phyloP scores from a whole-genome alignment of 345 rosid genomes.

The Anacardium occidentale region DNA sequence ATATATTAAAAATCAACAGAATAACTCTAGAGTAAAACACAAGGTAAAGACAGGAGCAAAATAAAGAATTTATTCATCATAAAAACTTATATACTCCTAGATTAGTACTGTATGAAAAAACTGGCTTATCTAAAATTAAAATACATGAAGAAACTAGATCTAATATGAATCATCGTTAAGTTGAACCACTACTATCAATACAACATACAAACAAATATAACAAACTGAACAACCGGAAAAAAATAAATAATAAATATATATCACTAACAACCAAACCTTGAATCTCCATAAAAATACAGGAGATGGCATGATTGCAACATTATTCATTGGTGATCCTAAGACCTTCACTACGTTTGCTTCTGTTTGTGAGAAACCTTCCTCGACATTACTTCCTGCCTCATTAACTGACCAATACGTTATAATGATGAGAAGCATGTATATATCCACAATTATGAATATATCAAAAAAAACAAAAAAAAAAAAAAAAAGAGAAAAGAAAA shows the following conservation, averaged over 20 bases:
- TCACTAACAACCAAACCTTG: constrained; percentile 51
- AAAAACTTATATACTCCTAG: not conserved
- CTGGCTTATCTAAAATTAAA: not conserved
- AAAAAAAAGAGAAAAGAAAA: too few relatives aligned
- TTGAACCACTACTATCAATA: constrained; percentile 11
- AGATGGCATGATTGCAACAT: constrained; percentile 60
- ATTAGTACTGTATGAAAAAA: not conserved
- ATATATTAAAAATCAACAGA: not conserved
- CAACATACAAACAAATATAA: constrained; percentile 6
- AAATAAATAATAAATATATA: not conserved
- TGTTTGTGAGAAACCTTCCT: constrained; percentile 44
- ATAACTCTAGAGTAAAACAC: not conserved
- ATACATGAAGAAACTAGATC: not conserved
- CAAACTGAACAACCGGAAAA: not conserved
- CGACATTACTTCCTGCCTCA: constrained; percentile 53
- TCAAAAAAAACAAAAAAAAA: not conserved
- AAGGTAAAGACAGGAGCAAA: not conserved
- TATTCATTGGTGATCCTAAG: constrained; percentile 36
- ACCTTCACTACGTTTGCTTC: constrained; percentile 51
- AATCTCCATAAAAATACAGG: constrained; percentile 74
- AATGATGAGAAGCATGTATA: constrained; percentile 10
- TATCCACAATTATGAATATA: not conserved
- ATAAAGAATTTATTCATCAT: not conserved
- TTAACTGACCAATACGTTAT: constrained; percentile 32
- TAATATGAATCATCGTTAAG: not conserved